Conservation (phyloP, 495 filamentous ascomycete species). For the Hyaloscypha finlandica region DNA sequence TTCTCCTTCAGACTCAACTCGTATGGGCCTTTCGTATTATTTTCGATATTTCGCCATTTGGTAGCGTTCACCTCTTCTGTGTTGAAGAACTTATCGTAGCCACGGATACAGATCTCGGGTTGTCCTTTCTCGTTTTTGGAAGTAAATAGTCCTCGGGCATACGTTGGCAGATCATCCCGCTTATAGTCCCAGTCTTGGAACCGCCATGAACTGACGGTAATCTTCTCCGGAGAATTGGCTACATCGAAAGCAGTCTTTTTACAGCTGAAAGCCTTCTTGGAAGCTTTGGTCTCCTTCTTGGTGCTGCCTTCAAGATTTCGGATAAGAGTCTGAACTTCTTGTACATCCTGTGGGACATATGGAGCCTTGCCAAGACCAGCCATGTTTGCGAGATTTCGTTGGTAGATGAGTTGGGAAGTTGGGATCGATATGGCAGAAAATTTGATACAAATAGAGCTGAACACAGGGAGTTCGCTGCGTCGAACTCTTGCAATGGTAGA, state of each 20-base stretch:
- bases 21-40: conserved; percentile 82
- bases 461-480: not conserved
- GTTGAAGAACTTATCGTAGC: conserved; percentile 99
- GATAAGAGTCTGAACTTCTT: conserved; percentile 61
- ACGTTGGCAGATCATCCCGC: conserved; percentile 76
- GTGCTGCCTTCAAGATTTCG: conserved; percentile 54
- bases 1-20: conserved; percentile 98
- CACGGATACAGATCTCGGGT: conserved; percentile 78
- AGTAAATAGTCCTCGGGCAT: conserved; percentile 92
- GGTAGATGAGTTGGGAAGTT: not conserved
- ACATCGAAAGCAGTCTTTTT: conserved; percentile 76
- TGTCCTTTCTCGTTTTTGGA: conserved; percentile 59
- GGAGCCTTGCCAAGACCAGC: conserved; percentile 38
- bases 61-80: conserved; percentile 75
- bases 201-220: conserved; percentile 85
- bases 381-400: conserved; percentile 18
- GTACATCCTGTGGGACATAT: conserved; percentile 62
- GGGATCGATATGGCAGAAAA: not conserved
- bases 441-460: not conserved
- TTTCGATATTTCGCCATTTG: conserved; percentile 76
- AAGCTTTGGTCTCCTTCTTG: conserved; percentile 42
- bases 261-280: conserved; percentile 57
- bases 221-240: conserved; percentile 51
- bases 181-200: conserved; percentile 97
- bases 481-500: not conserved